phyloP scores from a whole-genome alignment of 441 rosid genomes.

The Omphalea diandra region DNA sequence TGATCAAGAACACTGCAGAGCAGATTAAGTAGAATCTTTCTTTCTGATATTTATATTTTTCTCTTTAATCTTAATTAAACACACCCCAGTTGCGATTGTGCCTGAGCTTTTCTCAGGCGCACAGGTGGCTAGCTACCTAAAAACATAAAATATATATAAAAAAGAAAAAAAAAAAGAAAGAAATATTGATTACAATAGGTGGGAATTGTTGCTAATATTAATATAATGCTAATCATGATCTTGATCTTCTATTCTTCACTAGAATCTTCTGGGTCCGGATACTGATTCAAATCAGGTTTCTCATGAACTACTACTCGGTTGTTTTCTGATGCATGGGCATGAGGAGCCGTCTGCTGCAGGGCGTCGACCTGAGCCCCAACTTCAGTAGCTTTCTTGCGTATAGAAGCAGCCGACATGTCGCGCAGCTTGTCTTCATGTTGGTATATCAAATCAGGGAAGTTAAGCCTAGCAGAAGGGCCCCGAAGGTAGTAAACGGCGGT shows the following conservation, averaged over 20 bases:
- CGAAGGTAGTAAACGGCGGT: slow-evolving; percentile 80
- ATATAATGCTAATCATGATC: neutral
- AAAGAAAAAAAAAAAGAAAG: neutral
- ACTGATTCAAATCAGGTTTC: slow-evolving; percentile 73
- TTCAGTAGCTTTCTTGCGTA: slow-evolving; percentile 75
- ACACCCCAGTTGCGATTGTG: neutral
- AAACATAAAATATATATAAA: slow-evolving; percentile 4
- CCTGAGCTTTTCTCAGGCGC: slow-evolving; percentile 19
- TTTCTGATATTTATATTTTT: neutral
- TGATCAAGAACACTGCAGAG: no score
- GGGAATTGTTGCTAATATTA: neutral
- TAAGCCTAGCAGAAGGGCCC: slow-evolving; percentile 79
- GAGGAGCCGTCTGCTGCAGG: slow-evolving; percentile 43
- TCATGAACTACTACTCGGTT: slow-evolving; percentile 32
- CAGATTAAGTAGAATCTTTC: no score
- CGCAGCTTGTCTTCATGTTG: slow-evolving; percentile 38
- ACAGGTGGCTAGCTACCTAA: neutral
- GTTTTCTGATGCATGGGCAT: slow-evolving; percentile 28
- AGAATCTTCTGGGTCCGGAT: slow-evolving; percentile 50
- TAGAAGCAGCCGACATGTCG: slow-evolving; percentile 71
- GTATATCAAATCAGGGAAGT: slow-evolving; percentile 69
- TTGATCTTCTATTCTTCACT: slow-evolving; percentile 36
- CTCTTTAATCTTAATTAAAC: neutral
- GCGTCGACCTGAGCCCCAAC: slow-evolving; percentile 84
- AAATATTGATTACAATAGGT: slow-evolving; percentile 11